Conservation (phyloP, 345 rosid species). For the Gossypium australe region DNA sequence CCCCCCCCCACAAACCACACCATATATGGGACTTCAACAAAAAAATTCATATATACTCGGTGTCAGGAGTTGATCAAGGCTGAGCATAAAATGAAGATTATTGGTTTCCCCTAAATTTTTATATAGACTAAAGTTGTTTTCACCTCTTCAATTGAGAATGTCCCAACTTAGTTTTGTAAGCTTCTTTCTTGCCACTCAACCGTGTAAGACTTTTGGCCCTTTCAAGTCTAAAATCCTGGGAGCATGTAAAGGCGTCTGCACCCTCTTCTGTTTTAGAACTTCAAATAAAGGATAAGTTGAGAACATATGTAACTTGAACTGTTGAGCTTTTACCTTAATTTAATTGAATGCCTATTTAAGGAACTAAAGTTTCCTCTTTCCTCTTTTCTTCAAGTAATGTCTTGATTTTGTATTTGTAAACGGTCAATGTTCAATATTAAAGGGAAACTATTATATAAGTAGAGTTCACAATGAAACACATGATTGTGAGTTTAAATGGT, state of each 20-base stretch:
- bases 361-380: constrained; percentile 2
- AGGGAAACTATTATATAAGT: background rate
- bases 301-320: background rate
- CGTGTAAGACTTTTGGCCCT: background rate
- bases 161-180: background rate
- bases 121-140: background rate
- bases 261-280: background rate
- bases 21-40: background rate
- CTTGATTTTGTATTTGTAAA: background rate
- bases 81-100: background rate
- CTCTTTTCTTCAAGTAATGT: background rate
- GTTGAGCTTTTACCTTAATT: background rate
- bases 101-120: background rate
- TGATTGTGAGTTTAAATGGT: background rate
- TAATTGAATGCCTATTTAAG: background rate
- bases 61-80: background rate
- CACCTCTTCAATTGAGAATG: background rate
- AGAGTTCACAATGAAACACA: background rate
- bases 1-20: too few species aligned
- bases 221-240: background rate
- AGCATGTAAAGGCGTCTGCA: constrained; percentile 1
- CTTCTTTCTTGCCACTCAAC: background rate
- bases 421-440: background rate
- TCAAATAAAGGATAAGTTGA: background rate
- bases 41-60: background rate